phyloP scores from a whole-genome alignment of 768 basidiomycete genomes.

The Neoboletus brunneissimus region DNA sequence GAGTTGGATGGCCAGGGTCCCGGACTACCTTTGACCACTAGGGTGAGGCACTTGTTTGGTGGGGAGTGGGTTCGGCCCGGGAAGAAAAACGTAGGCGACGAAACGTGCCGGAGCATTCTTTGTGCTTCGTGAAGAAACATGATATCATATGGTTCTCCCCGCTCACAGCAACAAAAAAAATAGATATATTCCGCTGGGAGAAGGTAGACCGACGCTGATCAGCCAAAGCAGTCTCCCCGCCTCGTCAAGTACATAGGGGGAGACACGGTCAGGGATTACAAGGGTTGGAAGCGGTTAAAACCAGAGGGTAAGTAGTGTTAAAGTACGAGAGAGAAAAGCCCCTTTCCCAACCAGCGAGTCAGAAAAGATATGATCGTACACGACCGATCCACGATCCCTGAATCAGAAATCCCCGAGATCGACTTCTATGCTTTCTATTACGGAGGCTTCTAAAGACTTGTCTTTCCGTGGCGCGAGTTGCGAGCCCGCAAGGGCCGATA shows the following conservation, averaged over 20 bases:
- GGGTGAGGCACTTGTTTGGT: no score
- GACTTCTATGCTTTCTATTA: conserved; percentile 68
- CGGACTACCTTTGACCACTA: no score
- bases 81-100: not conserved
- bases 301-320: not conserved
- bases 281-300: not conserved
- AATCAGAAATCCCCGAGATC: conserved; percentile 74
- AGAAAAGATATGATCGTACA: conserved; percentile 3
- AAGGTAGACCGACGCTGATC: conserved; percentile 1
- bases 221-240: not conserved
- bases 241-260: conserved; percentile 2
- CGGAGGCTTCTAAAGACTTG: conserved; percentile 51
- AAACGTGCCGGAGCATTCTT: not conserved
- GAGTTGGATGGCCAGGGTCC: no score
- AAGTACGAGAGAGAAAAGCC: not conserved
- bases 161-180: not conserved
- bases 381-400: not conserved
- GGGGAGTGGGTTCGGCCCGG: no score
- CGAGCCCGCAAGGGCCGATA: conserved; percentile 24
- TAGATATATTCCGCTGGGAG: conserved; percentile 2
- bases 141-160: not conserved
- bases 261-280: conserved; percentile 1
- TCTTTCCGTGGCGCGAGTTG: conserved; percentile 29
- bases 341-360: not conserved
- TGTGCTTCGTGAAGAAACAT: not conserved